Evolutionary conservation across 208 protist genomes (phyloP).

Genomic region (Wallacemonas sp.): DNA sequence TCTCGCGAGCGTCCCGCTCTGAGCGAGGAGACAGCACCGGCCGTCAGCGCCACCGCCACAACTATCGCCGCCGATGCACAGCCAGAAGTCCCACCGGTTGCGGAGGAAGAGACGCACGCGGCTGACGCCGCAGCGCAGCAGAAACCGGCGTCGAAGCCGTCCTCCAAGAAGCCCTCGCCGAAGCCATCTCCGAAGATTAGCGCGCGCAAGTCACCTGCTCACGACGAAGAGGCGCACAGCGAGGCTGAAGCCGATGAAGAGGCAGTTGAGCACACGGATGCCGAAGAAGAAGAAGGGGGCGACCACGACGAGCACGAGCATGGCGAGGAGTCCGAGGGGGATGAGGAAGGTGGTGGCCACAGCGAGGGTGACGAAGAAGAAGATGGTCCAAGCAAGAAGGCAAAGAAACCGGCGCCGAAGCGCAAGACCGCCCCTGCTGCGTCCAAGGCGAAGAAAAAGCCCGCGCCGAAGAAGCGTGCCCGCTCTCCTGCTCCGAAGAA

Average conservation of each 20-base stretch:
- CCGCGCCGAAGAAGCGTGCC: conserved; percentile 26
- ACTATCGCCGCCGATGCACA: background rate
- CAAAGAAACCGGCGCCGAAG: conserved; percentile 30
- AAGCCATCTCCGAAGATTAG: conserved; percentile 6
- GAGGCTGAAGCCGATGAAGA: conserved; percentile 5
- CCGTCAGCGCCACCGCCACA: conserved; percentile 7
- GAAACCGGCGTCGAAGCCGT: background rate
- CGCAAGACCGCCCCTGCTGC: conserved; percentile 11
- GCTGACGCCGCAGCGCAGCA: conserved; percentile 5
- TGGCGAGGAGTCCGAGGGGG: conserved; percentile 23
- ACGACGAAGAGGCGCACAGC: background rate
- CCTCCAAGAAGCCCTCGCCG: background rate
- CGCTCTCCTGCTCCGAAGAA: conserved; percentile 36
- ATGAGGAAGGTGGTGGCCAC: conserved; percentile 20
- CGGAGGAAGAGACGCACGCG: background rate
- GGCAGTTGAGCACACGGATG: conserved; percentile 3
- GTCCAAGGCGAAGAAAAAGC: conserved; percentile 15
- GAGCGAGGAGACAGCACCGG: conserved; percentile 5
- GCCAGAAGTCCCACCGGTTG: conserved; percentile 7
- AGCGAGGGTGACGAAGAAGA: conserved; percentile 28
- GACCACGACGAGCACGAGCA: conserved; percentile 19
- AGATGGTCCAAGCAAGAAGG: conserved; percentile 11
- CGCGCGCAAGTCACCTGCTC: background rate
- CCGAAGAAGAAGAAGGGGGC: conserved; percentile 15
- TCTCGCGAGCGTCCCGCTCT: background rate